phyloP scores from a whole-genome alignment of 345 rosid species.

The Erysimum cheiranthoides region DNA sequence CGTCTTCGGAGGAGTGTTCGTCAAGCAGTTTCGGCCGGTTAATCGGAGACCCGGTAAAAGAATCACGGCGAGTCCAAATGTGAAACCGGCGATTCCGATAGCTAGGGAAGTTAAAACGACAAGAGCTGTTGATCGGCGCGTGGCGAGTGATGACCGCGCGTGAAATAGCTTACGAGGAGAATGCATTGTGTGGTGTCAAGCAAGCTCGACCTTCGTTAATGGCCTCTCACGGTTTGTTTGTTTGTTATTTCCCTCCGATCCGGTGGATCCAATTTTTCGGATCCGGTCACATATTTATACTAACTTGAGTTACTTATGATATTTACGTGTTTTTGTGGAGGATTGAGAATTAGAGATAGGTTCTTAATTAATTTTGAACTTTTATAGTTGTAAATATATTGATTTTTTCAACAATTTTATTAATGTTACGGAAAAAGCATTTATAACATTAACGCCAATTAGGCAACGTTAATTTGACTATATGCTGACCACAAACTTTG shows the following conservation, averaged over 20 bases:
- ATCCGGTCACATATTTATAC: constrained; percentile 35
- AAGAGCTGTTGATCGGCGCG: constrained; percentile 56
- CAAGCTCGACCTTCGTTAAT: constrained; percentile 28
- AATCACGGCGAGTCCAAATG: constrained; percentile 55
- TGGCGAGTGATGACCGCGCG: constrained; percentile 47
- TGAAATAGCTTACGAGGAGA: constrained; percentile 70
- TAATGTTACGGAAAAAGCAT: neutral
- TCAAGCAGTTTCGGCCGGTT: constrained; percentile 34
- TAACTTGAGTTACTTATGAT: neutral
- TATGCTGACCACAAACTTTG: neutral
- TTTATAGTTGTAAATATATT: neutral
- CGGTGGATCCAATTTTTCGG: constrained; percentile 37
- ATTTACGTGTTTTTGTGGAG: neutral
- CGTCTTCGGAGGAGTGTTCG: constrained; percentile 51
- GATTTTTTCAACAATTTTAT: neutral
- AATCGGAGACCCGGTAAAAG: constrained; percentile 41
- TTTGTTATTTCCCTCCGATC: constrained; percentile 20
- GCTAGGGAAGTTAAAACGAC: constrained; percentile 51
- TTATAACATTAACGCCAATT: constrained; percentile 7
- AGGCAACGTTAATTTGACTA: neutral
- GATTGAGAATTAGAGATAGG: neutral
- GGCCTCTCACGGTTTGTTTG: constrained; percentile 11
- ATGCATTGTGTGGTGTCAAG: constrained; percentile 54
- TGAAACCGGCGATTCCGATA: constrained; percentile 66
- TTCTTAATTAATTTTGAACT: constrained; percentile 1